Evolutionary conservation across 2,329 filamentous ascomycete genomes (phyloP), one percentile per base, ranked within the genome.

Genomic region (Colletotrichum karsti): DNA sequence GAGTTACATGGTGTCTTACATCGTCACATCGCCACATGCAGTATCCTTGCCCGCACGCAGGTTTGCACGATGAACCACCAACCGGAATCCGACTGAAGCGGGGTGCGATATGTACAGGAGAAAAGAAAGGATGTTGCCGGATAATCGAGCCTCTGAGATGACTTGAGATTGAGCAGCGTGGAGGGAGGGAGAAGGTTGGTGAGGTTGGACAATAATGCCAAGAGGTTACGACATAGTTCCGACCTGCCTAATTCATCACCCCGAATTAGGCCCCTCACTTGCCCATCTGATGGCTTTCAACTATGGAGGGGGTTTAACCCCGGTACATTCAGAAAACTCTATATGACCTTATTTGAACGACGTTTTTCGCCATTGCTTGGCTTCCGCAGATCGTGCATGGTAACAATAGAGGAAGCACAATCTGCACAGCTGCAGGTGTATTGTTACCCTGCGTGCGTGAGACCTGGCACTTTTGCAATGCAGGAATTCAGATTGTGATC

Each of bases 341-440:
- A 4, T 24, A 57, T 57, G 42, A 24, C 42, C 58, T 63, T 67
- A 63, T 63, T 67, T 18, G 26, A 57, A 67, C 58, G 28, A 50
- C 44, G 22, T 7, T 62, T 33, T 50, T 67, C 58, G 63, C 51
- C 59, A 67, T 67, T 18, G 15, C 51, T 63, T 67, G 59, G 58
- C 42, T 42, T 42, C 42, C 63, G 51, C 50, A 63, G 20, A 56
- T 48, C 50, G 41, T 54, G 63, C 41, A 50, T 41, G 35, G n/a
- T 41, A 35, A 50, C 33, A n/a, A 18, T 12, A 7, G 5, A 20
- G 12, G 22, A 28, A 33, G 58, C 28, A 22, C 48, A 13, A 20
- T 6, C 50, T 55, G 57, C 57, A 50, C 18, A 7, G 12, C 26
- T 20, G 44, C 20, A 41, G 9, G 28, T 13, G 9, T 9, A 3